Base-by-base conservation (phyloP, 306 rosid genomes). In the Cercis canadensis region DNA sequence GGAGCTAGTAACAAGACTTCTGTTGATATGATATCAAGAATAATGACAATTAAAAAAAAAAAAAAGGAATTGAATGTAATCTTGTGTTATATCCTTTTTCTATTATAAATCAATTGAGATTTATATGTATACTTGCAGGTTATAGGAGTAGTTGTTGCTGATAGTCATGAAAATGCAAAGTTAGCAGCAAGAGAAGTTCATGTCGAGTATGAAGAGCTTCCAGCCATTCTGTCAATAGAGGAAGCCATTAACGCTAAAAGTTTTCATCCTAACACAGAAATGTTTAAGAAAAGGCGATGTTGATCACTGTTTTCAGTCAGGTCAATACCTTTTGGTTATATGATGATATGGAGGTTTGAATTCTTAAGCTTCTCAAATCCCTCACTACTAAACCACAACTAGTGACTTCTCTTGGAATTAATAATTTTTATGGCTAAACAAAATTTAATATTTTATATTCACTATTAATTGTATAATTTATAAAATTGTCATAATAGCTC, bases 121-220 rank as follows among this genome's bases (percentile, higher is more conserved):
- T 57, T 46, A 64, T 78, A 40, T 44, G 52, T 58, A 19, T 83
- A 46, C 57, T 58, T 85, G 54, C 83, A 90, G 98, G 87, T 73
- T 78, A 87, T 94, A n/a, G 97, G 96, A 82, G 75, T 94, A 61
- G 91, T 90, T 24, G 97, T 94, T 66, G 97, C 97, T 15, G 97
- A 89, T 84, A 90, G 92, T 39, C 97, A 94, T 83, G 98, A 94
- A 84, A 89, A 90, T 61, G 98, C 96, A 70, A 94, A 89, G 82
- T 43, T 78, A 72, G 96, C 97, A 18, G 96, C 90, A 67, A 68
- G 73, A 62, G 83, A 82, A 73, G 95, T 94, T 70, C 80, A 64
- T 33, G 75, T 94, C 18, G 88, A 86, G 72, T 90, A 94, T 72
- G 92, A 81, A 82, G 97, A 94, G 72, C 94, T 89, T 65, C 96